Evolutionary conservation across 371 early-diverging fungal genomes (phyloP).

Genomic region (Mucor piriformis): DNA sequence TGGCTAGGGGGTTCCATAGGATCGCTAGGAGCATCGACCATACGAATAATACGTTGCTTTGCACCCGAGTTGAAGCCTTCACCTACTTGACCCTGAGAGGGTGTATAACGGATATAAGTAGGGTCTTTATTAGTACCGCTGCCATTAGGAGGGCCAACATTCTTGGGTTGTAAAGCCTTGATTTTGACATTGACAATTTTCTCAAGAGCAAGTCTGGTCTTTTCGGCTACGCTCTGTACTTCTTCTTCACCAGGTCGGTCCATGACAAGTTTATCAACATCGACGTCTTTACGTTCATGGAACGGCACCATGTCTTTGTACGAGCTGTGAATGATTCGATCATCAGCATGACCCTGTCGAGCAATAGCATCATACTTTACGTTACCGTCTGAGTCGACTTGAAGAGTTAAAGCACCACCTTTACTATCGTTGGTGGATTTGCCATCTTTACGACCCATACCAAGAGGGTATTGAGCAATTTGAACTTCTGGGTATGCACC

Average conservation of each 20-base stretch:
- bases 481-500: conserved; percentile 96
- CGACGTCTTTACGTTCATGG: conserved; percentile 73
- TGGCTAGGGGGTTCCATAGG: conserved; percentile 96
- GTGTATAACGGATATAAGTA: conserved; percentile 90
- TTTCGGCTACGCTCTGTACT: conserved; percentile 83
- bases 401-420: conserved; percentile 80
- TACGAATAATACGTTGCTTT: conserved; percentile 84
- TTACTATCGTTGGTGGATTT: conserved; percentile 43
- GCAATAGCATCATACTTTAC: conserved; percentile 90
- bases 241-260: conserved; percentile 81
- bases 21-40: conserved; percentile 94
- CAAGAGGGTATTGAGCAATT: conserved; percentile 88
- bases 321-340: conserved; percentile 80
- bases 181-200: conserved; percentile 84
- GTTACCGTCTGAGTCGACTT: conserved; percentile 90
- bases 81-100: conserved; percentile 65
- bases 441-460: conserved; percentile 84
- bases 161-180: conserved; percentile 72
- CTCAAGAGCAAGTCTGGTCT: conserved; percentile 86
- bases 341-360: conserved; percentile 73
- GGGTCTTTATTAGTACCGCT: conserved; percentile 68
- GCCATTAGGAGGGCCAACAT: conserved; percentile 45
- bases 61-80: conserved; percentile 68
- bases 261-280: conserved; percentile 68
- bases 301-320: conserved; percentile 84